Conservation (phyloP, 1,139 yeast species). For the Trichomonascaceae sp. region DNA sequence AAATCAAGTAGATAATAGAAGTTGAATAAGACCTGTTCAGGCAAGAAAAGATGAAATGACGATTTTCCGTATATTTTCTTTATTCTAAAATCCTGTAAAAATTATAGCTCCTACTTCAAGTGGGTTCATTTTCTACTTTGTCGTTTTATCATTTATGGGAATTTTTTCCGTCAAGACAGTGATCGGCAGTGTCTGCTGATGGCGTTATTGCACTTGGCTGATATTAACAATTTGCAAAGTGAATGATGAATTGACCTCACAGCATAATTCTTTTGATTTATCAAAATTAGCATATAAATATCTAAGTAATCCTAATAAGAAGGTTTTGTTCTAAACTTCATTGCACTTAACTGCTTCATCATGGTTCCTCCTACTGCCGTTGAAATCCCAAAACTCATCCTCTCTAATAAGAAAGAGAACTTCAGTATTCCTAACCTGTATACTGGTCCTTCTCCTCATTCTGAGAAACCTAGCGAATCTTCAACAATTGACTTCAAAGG, state of each 20-base stretch:
- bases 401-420: constrained; percentile 12
- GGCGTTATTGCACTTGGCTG: background rate
- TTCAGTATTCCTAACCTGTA: background rate
- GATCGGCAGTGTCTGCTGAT: background rate
- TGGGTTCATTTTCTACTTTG: background rate
- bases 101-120: background rate
- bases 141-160: background rate
- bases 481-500: constrained; percentile 16
- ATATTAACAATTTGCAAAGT: background rate
- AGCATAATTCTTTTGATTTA: background rate
- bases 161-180: background rate
- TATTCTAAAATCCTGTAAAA: background rate
- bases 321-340: background rate
- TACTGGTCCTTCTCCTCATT: constrained; percentile 26
- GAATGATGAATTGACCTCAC: background rate
- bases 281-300: background rate
- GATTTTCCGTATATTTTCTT: background rate
- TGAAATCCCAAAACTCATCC: constrained; percentile 3
- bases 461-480: constrained; percentile 15
- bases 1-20: background rate
- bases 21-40: background rate
- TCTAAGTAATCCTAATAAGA: background rate
- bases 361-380: constrained; percentile 7
- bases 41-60: too few species aligned
- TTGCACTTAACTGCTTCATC: background rate